Base-by-base conservation (phyloP, 2,329 filamentous ascomycete species). In the Hansfordia pulvinata region DNA sequence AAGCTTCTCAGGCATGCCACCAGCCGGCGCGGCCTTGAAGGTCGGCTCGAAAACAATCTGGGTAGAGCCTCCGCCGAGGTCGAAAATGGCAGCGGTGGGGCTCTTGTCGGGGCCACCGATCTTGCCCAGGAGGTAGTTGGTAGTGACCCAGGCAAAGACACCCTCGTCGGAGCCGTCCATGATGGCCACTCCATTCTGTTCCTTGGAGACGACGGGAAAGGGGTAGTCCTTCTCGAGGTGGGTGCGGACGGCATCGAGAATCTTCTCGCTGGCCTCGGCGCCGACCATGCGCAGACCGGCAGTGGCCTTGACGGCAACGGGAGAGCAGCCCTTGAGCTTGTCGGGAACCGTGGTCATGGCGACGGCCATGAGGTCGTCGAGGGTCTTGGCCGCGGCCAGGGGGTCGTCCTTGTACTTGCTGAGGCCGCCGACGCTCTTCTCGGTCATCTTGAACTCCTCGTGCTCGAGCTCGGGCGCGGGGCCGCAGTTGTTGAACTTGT, bases 401-500 rank as follows among this genome's bases (percentile, higher is more conserved):
- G 88, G 79, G 58, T 96, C 83, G 35, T 75, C 69, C 46, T 77
- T 77, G 56, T 86, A 98, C 19, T 84, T 80, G 50, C 85, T 94
- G 42, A 98, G 62, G 26, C 58, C 90, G 61, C 85, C 84, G 28
- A 82, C 69, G 40, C 69, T 75, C 67, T 84, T 88, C 49, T 82
- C 75, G 8, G 86, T 96, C 79, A 86, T 85, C 62, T 88, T 76
- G 56, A 98, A 98, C 31, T 82, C 69, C 50, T 98, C 90, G 47
- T 75, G 63, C 58, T 98, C 90, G 26, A 98, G 70, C 57, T 94
- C 86, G 15, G 90, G 90, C n/a, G 86, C 86, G 6, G 83, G 60
- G 9, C 86, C 90, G 59, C 88, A 98, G 62, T 96, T 96, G 66
- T 96, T 96, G 71, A 96, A 98, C 50, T 85, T 82, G 67, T 94